These are phyloP conservation scores for Glonium stellatum DNA, from an alignment of 495 filamentous ascomycete species.

Conservation along the genomic window DNA sequence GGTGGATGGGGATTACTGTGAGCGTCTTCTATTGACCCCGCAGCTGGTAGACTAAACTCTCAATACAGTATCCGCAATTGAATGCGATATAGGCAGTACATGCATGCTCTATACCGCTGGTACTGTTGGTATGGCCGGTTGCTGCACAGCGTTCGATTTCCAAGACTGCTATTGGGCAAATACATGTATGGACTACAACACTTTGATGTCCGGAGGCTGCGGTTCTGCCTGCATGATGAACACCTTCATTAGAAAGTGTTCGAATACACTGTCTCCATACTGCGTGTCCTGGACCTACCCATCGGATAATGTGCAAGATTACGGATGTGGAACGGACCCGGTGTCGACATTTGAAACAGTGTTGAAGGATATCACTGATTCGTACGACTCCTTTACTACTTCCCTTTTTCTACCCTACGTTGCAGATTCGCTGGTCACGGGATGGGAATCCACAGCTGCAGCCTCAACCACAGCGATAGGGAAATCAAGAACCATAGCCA, in stretches of 20 bases:
- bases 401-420: constrained; percentile 12
- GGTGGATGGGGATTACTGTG: constrained; percentile 16
- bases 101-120: constrained; percentile 18
- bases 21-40: background rate
- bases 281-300: constrained; percentile 28
- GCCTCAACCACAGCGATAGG: background rate
- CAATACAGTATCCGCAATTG: constrained; percentile 12
- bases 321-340: constrained; percentile 13
- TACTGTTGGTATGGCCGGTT: constrained; percentile 22
- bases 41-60: background rate
- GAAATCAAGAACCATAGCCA: background rate
- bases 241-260: constrained; percentile 25
- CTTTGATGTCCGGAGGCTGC: constrained; percentile 7
- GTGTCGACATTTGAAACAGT: constrained; percentile 8
- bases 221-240: constrained; percentile 12
- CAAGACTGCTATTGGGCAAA: constrained; percentile 25
- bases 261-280: constrained; percentile 12
- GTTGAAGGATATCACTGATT: constrained; percentile 11
- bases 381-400: background rate
- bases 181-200: constrained; percentile 20
- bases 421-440: constrained; percentile 13
- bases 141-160: constrained; percentile 18
- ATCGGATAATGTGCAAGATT: constrained; percentile 16
- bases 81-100: constrained; percentile 11
- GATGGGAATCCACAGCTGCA: too few species aligned